These are phyloP conservation scores for Elasticomyces elasticus DNA, from an alignment of 495 filamentous ascomycete species.

Conservation along the genomic window DNA sequence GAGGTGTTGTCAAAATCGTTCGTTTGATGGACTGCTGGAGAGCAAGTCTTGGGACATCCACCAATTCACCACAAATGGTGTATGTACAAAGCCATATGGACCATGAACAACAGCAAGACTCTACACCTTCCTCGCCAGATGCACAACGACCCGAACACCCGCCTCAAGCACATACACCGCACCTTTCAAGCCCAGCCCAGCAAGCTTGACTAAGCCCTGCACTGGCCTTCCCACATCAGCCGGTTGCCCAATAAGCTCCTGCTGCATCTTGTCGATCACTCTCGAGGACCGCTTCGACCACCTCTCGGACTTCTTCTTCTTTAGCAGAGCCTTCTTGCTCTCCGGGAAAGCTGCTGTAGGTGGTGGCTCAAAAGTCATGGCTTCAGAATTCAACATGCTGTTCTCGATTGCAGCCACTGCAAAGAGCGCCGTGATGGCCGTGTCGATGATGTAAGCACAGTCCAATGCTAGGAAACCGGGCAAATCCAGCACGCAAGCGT, in stretches of 20 bases:
- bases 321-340: background rate
- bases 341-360: conserved; percentile 5
- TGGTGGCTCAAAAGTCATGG: conserved; percentile 15
- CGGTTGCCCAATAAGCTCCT: conserved; percentile 7
- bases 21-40: no score
- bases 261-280: conserved; percentile 1
- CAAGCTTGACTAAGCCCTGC: conserved; percentile 9
- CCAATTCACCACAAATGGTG: background rate
- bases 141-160: conserved; percentile 7
- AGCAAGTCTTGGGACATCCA: background rate
- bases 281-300: conserved; percentile 4
- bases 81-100: background rate
- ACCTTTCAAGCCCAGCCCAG: conserved; percentile 15
- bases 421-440: conserved; percentile 13
- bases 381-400: conserved; percentile 5
- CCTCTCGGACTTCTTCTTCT: background rate
- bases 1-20: no score
- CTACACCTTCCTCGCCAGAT: background rate
- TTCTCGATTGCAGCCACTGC: conserved; percentile 22
- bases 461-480: conserved; percentile 16
- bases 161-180: conserved; percentile 10
- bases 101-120: background rate
- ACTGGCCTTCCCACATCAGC: conserved; percentile 10
- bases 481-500: conserved; percentile 17
- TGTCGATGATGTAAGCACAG: conserved; percentile 17